Conservation (phyloP, 441 rosid genomes). For the Lagerstroemia fauriei region DNA sequence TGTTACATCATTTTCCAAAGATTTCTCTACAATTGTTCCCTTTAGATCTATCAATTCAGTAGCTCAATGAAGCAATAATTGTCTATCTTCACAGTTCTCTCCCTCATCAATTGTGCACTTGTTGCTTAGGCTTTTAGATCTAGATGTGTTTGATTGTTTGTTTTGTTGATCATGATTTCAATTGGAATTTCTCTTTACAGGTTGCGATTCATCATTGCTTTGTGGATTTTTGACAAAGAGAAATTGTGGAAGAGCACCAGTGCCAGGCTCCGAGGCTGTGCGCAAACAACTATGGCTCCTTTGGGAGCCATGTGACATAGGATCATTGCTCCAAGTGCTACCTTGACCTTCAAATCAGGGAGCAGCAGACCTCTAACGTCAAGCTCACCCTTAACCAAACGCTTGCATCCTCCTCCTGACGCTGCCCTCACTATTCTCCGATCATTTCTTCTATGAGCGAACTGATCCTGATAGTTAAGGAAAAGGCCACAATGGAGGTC, state of each 20-base stretch:
- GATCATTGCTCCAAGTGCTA: conserved; percentile 53
- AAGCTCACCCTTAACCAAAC: conserved; percentile 44
- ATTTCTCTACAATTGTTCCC: too few species aligned
- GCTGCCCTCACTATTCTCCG: neutral
- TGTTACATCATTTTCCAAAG: neutral
- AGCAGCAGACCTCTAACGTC: conserved; percentile 39
- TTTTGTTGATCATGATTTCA: neutral
- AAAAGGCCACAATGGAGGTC: conserved; percentile 7
- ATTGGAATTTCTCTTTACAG: neutral
- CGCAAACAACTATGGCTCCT: conserved; percentile 59
- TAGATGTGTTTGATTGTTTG: too few species aligned
- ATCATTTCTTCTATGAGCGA: neutral
- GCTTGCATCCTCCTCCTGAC: conserved; percentile 34
- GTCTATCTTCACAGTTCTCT: neutral
- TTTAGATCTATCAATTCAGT: too few species aligned
- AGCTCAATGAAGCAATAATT: neutral
- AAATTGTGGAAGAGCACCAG: conserved; percentile 74
- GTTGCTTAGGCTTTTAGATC: neutral
- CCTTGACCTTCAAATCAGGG: conserved; percentile 47
- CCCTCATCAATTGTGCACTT: neutral
- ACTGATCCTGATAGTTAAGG: neutral
- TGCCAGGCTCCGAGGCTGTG: conserved; percentile 58
- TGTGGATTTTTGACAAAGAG: conserved; percentile 12
- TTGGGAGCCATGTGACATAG: conserved; percentile 55
- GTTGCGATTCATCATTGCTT: too few species aligned